phyloP scores from a whole-genome alignment of 2,329 filamentous ascomycete genomes.

The Colletotrichum musae region DNA sequence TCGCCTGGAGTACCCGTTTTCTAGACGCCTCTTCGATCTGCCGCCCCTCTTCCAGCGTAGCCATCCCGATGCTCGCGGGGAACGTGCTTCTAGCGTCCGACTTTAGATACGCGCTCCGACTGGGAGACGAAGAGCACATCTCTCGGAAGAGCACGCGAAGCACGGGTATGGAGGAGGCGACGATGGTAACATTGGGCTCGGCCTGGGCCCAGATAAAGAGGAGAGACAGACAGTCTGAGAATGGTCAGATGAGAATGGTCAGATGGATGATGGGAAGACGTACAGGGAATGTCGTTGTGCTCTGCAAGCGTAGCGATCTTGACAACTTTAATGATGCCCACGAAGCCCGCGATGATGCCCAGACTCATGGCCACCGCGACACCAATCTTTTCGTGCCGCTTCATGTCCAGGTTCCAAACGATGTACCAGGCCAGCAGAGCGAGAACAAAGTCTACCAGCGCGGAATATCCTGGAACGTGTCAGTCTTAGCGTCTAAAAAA shows the following conservation, averaged over 20 bases:
- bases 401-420: conserved; percentile 47
- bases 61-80: background rate
- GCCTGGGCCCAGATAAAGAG: conserved; percentile 37
- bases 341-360: conserved; percentile 40
- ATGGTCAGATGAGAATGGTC: background rate
- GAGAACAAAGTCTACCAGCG: conserved; percentile 39
- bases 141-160: conserved; percentile 34
- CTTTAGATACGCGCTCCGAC: background rate
- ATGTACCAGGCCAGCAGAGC: conserved; percentile 48
- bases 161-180: conserved; percentile 38
- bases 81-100: conserved; percentile 14
- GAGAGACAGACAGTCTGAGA: conserved; percentile 8
- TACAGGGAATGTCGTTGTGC: conserved; percentile 26
- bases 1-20: background rate
- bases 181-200: conserved; percentile 36
- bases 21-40: background rate
- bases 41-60: background rate
- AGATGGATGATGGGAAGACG: background rate
- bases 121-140: conserved; percentile 3
- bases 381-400: conserved; percentile 46
- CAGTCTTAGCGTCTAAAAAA: background rate
- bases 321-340: conserved; percentile 19
- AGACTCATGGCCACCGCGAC: conserved; percentile 47
- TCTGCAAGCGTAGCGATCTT: conserved; percentile 25
- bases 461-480: conserved; percentile 15